Evolutionary conservation across 2,329 filamentous ascomycete genomes (phyloP), one percentile per base, ranked within the genome.

Genomic region (Colletotrichum noveboracense): DNA sequence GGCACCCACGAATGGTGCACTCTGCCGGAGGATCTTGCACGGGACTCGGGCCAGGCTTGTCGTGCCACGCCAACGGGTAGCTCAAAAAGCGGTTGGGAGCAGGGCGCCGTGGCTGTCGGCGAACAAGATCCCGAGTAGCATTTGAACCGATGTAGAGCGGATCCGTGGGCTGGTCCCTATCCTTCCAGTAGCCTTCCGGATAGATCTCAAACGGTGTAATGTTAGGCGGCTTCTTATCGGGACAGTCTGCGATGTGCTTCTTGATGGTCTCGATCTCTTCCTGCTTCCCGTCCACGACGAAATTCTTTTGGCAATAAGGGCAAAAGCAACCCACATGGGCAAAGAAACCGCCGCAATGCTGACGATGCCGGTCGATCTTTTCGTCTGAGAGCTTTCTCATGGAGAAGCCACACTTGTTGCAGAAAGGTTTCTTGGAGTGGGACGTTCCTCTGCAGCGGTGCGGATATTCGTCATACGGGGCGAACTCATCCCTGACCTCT

Each of bases 321-420:
- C 79, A 80, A 70, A 77, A 79, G 56, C 74, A 72, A 43, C 70
- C 78, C 7, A 77, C 13, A 13, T 48, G 58, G 34, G 72, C 68
- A 16, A 36, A 67, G 65, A 78, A 79, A 10, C 78, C 79, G 8
- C 32, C 28, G 61, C 79, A 80, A 38, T 76, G 34, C 26, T 70
- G n/a, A 9, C 64, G 70, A 30, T 80, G 79, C 5, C 48, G 65
- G 58, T 75, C 75, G 10, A 77, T 38, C 8, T 64, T 43, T 16
- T 65, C 56, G n/a, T 77, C 68, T 1, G 66, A 24, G 32, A 75
- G 60, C 6, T 60, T 36, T 24, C 55, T 65, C 36, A 70, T 21
- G 10, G 67, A 67, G 10, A 78, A 66, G 6, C 78, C 78, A 32
- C 79, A 79, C 36, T 70, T 69, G 26, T 21, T 61, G 58, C 79